Conservation (phyloP, 352 stramenopile species). For the Pythium oligandrum region DNA sequence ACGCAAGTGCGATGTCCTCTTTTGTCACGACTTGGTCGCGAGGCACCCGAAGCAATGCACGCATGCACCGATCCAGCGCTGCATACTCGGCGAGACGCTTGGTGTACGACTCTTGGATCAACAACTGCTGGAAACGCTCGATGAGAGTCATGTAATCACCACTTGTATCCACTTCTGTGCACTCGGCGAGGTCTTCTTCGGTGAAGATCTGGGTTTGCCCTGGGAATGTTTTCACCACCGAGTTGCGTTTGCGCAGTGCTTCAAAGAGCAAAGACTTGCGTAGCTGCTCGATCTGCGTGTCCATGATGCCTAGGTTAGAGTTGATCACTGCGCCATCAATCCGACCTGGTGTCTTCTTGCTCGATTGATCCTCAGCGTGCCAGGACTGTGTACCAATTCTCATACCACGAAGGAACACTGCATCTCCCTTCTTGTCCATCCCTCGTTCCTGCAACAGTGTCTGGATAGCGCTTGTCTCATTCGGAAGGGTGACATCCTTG, state of each 20-base stretch:
- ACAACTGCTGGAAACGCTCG: conserved; percentile 54
- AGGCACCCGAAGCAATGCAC: conserved; percentile 33
- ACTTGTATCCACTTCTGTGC: conserved; percentile 55
- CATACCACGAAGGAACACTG: conserved; percentile 52
- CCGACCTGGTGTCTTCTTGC: background rate
- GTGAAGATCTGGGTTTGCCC: conserved; percentile 40
- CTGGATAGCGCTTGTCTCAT: conserved; percentile 37
- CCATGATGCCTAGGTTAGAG: conserved; percentile 48
- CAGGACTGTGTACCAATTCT: conserved; percentile 48
- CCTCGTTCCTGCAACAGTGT: conserved; percentile 33
- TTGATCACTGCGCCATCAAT: conserved; percentile 21
- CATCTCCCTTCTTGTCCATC: conserved; percentile 61
- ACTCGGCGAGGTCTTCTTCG: conserved; percentile 40
- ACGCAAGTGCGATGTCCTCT: conserved; percentile 53
- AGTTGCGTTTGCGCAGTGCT: conserved; percentile 65
- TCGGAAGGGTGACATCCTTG: conserved; percentile 42
- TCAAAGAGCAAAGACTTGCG: conserved; percentile 61
- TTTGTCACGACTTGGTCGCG: conserved; percentile 59
- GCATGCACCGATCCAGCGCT: conserved; percentile 58
- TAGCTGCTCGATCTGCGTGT: conserved; percentile 60
- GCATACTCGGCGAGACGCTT: conserved; percentile 54
- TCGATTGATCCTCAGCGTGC: background rate
- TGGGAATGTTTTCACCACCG: conserved; percentile 59
- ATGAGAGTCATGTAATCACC: conserved; percentile 66
- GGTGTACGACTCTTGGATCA: conserved; percentile 70